phyloP scores from a whole-genome alignment of 495 filamentous ascomycete genomes.

The Xylaria flabelliformis region DNA sequence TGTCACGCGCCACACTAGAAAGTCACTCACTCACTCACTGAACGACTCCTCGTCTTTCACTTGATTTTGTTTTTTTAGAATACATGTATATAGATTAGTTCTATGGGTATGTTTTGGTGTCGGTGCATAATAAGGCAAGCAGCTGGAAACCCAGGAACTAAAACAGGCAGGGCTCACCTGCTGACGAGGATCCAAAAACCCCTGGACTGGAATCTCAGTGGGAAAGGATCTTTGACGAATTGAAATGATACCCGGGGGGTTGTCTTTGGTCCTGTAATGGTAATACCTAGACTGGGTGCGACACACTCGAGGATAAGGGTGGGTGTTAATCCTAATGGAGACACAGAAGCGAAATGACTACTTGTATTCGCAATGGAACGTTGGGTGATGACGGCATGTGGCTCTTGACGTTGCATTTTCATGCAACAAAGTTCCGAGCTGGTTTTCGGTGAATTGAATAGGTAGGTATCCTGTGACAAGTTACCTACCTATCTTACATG shows the following conservation, averaged over 20 bases:
- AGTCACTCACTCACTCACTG: not conserved
- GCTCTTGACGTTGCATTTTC: not conserved
- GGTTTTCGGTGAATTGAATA: not conserved
- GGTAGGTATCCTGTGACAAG: not conserved
- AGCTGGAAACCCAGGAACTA: conserved; percentile 6
- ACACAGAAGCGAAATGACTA: conserved; percentile 11
- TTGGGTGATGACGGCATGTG: not conserved
- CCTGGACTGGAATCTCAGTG: conserved; percentile 3
- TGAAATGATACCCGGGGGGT: conserved; percentile 29
- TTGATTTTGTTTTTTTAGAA: conserved; percentile 29
- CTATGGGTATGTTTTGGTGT: conserved; percentile 17
- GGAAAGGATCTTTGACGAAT: conserved; percentile 20
- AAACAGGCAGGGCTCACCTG: not conserved
- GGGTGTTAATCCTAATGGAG: conserved; percentile 25
- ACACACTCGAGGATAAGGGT: conserved; percentile 21
- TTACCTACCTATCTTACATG: not conserved
- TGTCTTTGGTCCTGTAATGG: conserved; percentile 27
- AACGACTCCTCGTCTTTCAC: not conserved
- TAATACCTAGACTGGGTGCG: conserved; percentile 17
- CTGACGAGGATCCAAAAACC: not conserved
- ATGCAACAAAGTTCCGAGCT: not conserved
- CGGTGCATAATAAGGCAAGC: conserved; percentile 23
- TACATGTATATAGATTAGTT: conserved; percentile 23
- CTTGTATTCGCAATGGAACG: not conserved
- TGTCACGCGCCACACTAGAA: conserved; percentile 32